These are phyloP conservation scores for Hypomontagnella submonticulosa DNA, from an alignment of 495 filamentous ascomycete species.

Conservation along the genomic window DNA sequence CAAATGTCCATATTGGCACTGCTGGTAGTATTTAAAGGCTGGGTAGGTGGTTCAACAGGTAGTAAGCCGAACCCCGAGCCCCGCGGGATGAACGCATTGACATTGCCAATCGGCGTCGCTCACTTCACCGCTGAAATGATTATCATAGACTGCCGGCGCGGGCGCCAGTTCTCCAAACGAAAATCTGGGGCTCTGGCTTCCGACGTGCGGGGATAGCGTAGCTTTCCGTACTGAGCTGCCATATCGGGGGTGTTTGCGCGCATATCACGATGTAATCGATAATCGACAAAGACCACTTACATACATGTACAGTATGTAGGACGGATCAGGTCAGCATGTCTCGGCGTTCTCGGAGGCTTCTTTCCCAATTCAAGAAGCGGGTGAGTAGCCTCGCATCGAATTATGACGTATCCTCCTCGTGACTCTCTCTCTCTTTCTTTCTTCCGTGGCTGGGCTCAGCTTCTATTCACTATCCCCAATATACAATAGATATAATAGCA, in stretches of 20 bases:
- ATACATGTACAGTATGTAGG: background rate
- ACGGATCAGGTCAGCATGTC: no score
- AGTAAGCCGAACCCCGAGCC: slow-evolving; percentile 6
- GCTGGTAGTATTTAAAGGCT: slow-evolving; percentile 6
- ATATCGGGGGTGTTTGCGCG: slow-evolving; percentile 3
- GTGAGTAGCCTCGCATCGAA: no score
- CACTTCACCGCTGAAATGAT: background rate
- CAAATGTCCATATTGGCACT: background rate
- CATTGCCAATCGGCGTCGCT: slow-evolving; percentile 15
- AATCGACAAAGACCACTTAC: background rate
- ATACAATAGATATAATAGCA: no score
- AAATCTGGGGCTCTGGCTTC: slow-evolving; percentile 3
- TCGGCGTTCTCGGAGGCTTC: no score
- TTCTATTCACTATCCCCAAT: no score
- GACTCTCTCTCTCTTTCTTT: no score
- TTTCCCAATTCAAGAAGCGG: no score
- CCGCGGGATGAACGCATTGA: slow-evolving; percentile 17
- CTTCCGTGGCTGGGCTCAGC: no score
- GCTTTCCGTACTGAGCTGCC: slow-evolving; percentile 7
- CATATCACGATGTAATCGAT: slow-evolving; percentile 10
- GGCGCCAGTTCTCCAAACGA: background rate
- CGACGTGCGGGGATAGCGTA: background rate
- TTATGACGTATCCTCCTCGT: no score
- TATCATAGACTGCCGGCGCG: slow-evolving; percentile 10
- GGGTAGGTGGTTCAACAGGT: background rate